Evolutionary conservation across 2,329 filamentous ascomycete species (phyloP), one percentile per base, ranked within the genome.

Genomic region (Colletotrichum somersetense): DNA sequence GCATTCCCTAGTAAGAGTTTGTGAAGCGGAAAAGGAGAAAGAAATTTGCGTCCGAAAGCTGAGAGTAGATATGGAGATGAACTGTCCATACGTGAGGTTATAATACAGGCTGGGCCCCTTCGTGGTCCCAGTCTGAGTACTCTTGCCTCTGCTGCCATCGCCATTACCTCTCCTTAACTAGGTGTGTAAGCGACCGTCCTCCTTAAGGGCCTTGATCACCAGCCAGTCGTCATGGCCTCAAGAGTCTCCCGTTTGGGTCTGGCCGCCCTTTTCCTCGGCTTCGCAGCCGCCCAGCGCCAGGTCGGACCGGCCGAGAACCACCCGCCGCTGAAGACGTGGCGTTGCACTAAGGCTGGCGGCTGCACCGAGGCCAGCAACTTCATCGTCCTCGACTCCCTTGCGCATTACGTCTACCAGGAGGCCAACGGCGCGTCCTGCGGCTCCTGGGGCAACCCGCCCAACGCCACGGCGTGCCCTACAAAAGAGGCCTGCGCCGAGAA

Each of bases 401-500:
- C 80, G 33, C 88, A 88, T 73, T 76, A 77, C 14, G 83, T 88
- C 62, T 84, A 87, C 75, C 83, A 85, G 66, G 75, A 76, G 52
- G 75, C 78, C 67, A 79, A 79, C 74, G 77, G 77, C 5, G 77
- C 67, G 20, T 76, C 77, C 71, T 83, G 81, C 75, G 78, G 79
- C 61, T 73, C 77, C 38, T 80, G 75, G 75, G 81, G 80, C n/a
- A 77, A 72, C 44, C 72, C 76, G 3, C 77, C 82, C 38, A 84
- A 88, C 73, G 67, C 76, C 16, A 83, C 82, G 1, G 83, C 83
- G 0, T 89, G 87, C 75, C 85, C 87, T 0, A 84, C 86, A 73
- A 82, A 83, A 69, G 81, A 80, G 67, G 83, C 84, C 0, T 90
- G 88, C 73, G 84, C 86, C 4, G 76, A 83, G 75, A 89, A 89